Base-by-base conservation (phyloP, 176 grass and related monocot genomes). In the Aechmea fasciata region DNA sequence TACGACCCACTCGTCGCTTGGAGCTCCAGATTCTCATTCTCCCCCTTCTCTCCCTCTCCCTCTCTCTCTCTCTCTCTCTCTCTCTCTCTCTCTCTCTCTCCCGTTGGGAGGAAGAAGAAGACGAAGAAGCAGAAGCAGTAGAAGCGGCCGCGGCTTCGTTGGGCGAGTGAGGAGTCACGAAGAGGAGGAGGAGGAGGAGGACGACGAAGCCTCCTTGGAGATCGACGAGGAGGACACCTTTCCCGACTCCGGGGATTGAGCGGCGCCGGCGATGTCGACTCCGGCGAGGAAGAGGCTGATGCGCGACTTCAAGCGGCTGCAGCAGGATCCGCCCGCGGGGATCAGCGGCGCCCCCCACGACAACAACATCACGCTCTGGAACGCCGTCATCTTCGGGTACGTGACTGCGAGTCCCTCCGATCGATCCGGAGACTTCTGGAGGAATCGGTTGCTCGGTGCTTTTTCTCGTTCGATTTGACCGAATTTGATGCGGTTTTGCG, bases 301-400 rank as follows among this genome's bases (percentile, higher is more conserved):
- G 93, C 88, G 93, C 68, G 93, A 97, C 68, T 97, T 97, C 83
- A 97, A 85, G 86, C 84, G 93, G 48, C 79, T 97, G 81, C 93
- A 97, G 86, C 86, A 97, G 73, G 93, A 97, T 70, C 93, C 93
- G 47, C 93, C 89, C 25, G 89, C 93, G 10, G 93, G 93, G 52
- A 90, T 97, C 84, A 97, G 89, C 71, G 93, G 86, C 71, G 89
- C 89, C 63, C 93, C 93, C 18, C 86, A 92, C 52, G 93, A 97
- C 65, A 97, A 90, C 83, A 92, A 97, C 79, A 97, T 97, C 76
- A 97, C 90, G 89, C 86, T 92, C 3, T 97, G 93, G 93, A 97
- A 97, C 84, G 93, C 93, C 63, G 89, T 97, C 69, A 97, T 97
- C 69, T 97, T 97, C 67, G 89, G 93, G 92, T 96, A 50, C 72